Percentiles rank a stretch among this genome's conserved stretches.
Conservation (phyloP, 2,329 filamentous ascomycete species). For the Sarocladiaceae sp. region DNA sequence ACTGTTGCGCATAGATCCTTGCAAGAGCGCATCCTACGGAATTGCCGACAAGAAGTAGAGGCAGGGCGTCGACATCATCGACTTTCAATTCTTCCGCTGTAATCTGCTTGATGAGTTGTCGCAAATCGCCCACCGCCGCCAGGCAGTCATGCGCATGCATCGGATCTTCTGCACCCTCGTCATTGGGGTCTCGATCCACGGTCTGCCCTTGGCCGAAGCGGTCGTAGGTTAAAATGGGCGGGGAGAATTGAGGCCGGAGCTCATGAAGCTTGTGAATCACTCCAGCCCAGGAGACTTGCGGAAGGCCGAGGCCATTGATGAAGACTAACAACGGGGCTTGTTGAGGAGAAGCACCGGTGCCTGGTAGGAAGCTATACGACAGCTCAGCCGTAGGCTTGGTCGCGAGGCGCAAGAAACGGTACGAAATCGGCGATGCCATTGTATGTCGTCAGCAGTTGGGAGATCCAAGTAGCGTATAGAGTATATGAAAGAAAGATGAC, state of each 20-base stretch:
- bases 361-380: slow-evolving; percentile 14
- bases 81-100: not conserved
- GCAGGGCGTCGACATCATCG: not conserved
- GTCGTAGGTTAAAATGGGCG: slow-evolving; percentile 50
- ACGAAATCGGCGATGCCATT: not conserved
- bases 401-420: slow-evolving; percentile 11
- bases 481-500: too few species aligned
- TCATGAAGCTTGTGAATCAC: slow-evolving; percentile 12
- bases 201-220: slow-evolving; percentile 51
- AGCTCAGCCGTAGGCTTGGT: slow-evolving; percentile 17
- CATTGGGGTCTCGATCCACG: slow-evolving; percentile 40
- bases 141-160: slow-evolving; percentile 43
- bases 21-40: slow-evolving; percentile 30
- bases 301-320: slow-evolving; percentile 19
- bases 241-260: slow-evolving; percentile 11
- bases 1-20: slow-evolving; percentile 44
- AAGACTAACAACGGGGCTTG: slow-evolving; percentile 16
- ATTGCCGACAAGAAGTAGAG: slow-evolving; percentile 16
- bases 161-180: slow-evolving; percentile 28
- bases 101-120: slow-evolving; percentile 15
- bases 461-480: too few species aligned
- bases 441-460: not conserved
- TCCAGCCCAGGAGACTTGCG: slow-evolving; percentile 15
- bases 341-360: not conserved
- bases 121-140: slow-evolving; percentile 24